Evolutionary conservation across 1,284 basidiomycete genomes (phyloP).

Genomic region (Tilletiopsis washingtonensis): DNA sequence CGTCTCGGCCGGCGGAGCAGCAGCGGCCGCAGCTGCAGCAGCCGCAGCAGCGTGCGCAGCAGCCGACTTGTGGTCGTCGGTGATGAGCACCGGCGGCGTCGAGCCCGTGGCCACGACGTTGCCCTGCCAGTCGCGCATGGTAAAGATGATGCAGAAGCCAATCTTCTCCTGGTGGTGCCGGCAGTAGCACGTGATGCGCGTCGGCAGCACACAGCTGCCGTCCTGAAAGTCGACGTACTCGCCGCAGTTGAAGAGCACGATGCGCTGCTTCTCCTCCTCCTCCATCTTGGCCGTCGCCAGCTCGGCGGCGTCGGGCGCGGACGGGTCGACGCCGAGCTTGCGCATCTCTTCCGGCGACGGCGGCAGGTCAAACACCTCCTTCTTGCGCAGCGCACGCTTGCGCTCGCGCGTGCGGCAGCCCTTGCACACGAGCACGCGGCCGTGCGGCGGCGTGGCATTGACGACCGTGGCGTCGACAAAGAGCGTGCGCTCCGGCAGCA

Average conservation of each 20-base stretch:
- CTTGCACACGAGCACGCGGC: conserved; percentile 64
- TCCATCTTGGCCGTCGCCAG: conserved; percentile 27
- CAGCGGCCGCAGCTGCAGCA: conserved; percentile 5
- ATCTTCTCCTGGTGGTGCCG: conserved; percentile 96
- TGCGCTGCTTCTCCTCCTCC: conserved; percentile 43
- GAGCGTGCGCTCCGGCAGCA: conserved; percentile 42
- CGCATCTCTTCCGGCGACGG: conserved; percentile 39
- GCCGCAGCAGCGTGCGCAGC: conserved; percentile 26
- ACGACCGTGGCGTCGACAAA: conserved; percentile 43
- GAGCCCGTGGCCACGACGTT: conserved; percentile 73
- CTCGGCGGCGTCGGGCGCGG: conserved; percentile 25
- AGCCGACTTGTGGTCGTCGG: conserved; percentile 87
- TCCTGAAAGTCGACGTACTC: conserved; percentile 82
- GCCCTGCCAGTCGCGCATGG: conserved; percentile 72
- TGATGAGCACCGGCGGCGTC: conserved; percentile 84
- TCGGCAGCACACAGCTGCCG: conserved; percentile 79
- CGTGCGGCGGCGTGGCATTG: conserved; percentile 62
- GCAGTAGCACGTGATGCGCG: conserved; percentile 97
- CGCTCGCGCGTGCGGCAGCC: conserved; percentile 59
- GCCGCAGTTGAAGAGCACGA: conserved; percentile 72
- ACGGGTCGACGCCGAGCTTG: conserved; percentile 33
- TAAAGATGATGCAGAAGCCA: conserved; percentile 86
- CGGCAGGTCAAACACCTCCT: conserved; percentile 11
- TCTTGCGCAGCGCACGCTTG: conserved; percentile 41
- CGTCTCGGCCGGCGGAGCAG: conserved; percentile 8